Evolutionary conservation across 78 protist species (phyloP), one percentile per base, ranked within the genome.

Genomic region (Monosiga brevicollis): DNA sequence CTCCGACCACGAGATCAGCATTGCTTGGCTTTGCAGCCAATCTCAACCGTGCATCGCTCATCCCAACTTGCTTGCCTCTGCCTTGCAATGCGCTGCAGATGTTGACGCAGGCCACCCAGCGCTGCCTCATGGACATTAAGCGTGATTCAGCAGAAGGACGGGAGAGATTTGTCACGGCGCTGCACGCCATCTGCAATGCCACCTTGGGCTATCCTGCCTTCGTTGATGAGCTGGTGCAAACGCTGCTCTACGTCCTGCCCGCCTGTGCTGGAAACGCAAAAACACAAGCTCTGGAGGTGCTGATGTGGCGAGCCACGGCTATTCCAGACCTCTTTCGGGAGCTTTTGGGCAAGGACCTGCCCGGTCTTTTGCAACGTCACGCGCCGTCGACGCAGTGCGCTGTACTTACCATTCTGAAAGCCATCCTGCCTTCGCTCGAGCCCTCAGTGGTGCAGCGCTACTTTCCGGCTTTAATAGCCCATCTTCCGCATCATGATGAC

Each of bases 141-240:
- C n/a, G n/a, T n/a, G n/a, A n/a, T n/a, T n/a, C n/a, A n/a, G n/a
- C n/a, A n/a, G n/a, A n/a, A n/a, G 22, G 23, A 36, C 6, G 24
- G n/a, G 88, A 85, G 26, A 36, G 40, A 9, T 49, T 85, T 32
- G 1, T 85, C 25, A 1, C 40, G 37, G 11, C 35, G 34, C 62
- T 85, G 78, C 70, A 62, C 78, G 62, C 6, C 29, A 6, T 49
- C 29, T 49, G 62, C 62, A 35, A 39, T 9, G 43, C 29, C n/a
- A n/a, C 0, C 62, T 1, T 1, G 36, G 6, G 29, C 77, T 1
- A 43, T 35, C 78, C 88, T 29, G 36, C 42, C 25, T 39, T 75
- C 1, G 74, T 35, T 38, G 88, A 85, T 42, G 70, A 78, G 41
- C 43, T 80, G 11, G 35, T 85, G 20, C 86, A 20, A 24, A 55